phyloP scores from a whole-genome alignment of 495 filamentous ascomycete genomes.

The Melanomma pulvis-pyrius region DNA sequence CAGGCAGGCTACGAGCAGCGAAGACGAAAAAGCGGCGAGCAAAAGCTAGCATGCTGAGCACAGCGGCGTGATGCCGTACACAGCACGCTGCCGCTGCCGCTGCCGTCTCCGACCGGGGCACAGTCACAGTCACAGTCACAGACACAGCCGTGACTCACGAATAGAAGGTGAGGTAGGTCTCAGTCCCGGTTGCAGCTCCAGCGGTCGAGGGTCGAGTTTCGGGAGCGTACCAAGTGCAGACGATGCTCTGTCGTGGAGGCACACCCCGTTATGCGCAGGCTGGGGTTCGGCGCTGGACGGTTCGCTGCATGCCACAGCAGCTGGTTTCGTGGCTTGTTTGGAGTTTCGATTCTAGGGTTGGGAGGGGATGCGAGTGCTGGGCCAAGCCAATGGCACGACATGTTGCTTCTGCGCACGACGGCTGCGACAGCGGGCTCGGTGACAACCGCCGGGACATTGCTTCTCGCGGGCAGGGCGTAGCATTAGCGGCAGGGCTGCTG shows the following conservation, averaged over 20 bases:
- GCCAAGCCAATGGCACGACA: background rate
- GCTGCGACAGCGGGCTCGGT: background rate
- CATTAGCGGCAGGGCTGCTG: background rate
- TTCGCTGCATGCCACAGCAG: background rate
- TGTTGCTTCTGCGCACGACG: background rate
- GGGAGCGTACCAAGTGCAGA: background rate
- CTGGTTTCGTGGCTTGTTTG: background rate
- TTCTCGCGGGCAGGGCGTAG: no score
- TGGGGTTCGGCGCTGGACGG: background rate
- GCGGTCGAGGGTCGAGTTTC: background rate
- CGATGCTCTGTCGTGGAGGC: background rate
- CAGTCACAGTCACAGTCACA: background rate
- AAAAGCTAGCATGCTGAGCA: background rate
- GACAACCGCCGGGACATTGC: background rate
- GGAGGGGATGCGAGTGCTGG: background rate
- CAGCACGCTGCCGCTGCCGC: background rate
- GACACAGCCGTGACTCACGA: background rate
- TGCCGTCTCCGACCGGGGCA: background rate
- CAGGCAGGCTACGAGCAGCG: background rate
- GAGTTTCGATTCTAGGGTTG: slow-evolving; percentile 3
- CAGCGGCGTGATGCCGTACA: background rate
- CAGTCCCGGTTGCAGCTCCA: background rate
- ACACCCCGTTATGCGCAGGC: slow-evolving; percentile 1
- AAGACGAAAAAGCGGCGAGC: background rate
- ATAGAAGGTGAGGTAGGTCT: background rate